Evolutionary conservation across 805 yeast genomes (phyloP).

Genomic region (Ogataea paraovalis): DNA sequence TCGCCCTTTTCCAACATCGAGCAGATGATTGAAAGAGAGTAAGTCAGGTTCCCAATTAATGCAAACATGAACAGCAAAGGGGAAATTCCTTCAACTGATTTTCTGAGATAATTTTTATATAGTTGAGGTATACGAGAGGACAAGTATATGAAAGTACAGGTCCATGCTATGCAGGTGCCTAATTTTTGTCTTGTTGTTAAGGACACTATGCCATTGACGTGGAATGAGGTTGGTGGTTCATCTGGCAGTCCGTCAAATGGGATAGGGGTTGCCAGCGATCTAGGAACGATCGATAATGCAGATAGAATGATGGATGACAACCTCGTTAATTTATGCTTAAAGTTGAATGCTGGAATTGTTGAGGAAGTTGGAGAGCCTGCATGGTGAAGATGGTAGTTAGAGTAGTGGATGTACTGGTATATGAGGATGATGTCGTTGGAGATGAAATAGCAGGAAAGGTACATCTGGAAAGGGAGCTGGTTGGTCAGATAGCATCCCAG

Average conservation of each 20-base stretch:
- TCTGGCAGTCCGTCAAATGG: background rate
- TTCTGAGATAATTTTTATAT: constrained; percentile 66
- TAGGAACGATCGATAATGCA: background rate
- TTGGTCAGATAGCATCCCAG: constrained; percentile 71
- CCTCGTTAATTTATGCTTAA: background rate
- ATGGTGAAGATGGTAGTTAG: constrained; percentile 19
- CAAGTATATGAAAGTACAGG: constrained; percentile 70
- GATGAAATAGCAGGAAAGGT: constrained; percentile 70
- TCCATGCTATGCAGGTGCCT: constrained; percentile 63
- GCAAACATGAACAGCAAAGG: constrained; percentile 79
- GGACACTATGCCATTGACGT: background rate
- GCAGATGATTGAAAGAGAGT: constrained; percentile 68
- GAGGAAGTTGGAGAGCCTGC: background rate
- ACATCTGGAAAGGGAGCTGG: constrained; percentile 77
- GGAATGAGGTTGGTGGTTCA: too few species aligned
- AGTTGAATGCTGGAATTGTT: background rate
- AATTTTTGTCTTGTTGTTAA: background rate
- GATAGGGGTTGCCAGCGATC: background rate
- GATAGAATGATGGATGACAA: background rate
- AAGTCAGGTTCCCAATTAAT: constrained; percentile 69
- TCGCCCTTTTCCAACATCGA: constrained; percentile 49
- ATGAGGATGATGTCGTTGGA: constrained; percentile 64
- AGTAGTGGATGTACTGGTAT: constrained; percentile 70
- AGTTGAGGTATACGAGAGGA: constrained; percentile 83
- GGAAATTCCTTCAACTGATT: constrained; percentile 84